phyloP scores from a whole-genome alignment of 352 stramenopile species.

The Phytophthora melonis region DNA sequence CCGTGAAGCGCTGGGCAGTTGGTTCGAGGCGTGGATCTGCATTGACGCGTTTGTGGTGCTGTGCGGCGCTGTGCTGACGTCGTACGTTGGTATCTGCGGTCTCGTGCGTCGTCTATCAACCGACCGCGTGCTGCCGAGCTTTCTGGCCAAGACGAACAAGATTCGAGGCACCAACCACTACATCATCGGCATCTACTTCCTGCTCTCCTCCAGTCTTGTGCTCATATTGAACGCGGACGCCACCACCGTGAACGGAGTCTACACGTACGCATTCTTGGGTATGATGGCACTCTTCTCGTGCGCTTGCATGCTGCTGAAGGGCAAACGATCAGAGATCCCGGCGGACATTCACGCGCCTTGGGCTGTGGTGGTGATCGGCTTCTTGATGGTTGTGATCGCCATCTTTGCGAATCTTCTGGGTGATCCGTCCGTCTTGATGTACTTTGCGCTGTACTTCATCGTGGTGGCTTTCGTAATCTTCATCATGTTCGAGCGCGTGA shows the following conservation, averaged over 20 bases:
- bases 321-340: constrained; percentile 81
- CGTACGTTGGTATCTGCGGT: constrained; percentile 84
- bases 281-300: constrained; percentile 87
- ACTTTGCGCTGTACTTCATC: constrained; percentile 70
- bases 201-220: constrained; percentile 68
- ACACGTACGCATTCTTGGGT: constrained; percentile 87
- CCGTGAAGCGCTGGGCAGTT: constrained; percentile 42
- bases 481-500: constrained; percentile 65
- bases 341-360: constrained; percentile 70
- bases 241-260: constrained; percentile 79
- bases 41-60: constrained; percentile 90
- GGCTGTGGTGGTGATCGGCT: constrained; percentile 42
- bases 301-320: constrained; percentile 87
- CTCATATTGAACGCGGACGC: constrained; percentile 80
- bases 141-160: constrained; percentile 60
- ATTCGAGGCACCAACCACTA: constrained; percentile 72
- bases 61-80: constrained; percentile 83
- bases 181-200: constrained; percentile 79
- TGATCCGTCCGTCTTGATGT: constrained; percentile 56
- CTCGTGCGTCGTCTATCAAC: constrained; percentile 75
- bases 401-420: constrained; percentile 63
- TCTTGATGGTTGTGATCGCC: constrained; percentile 52
- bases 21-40: constrained; percentile 61
- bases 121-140: constrained; percentile 65
- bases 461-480: constrained; percentile 53